Evolutionary conservation across 179 eudicot genomes (phyloP).

Genomic region (Pouteria campechiana): DNA sequence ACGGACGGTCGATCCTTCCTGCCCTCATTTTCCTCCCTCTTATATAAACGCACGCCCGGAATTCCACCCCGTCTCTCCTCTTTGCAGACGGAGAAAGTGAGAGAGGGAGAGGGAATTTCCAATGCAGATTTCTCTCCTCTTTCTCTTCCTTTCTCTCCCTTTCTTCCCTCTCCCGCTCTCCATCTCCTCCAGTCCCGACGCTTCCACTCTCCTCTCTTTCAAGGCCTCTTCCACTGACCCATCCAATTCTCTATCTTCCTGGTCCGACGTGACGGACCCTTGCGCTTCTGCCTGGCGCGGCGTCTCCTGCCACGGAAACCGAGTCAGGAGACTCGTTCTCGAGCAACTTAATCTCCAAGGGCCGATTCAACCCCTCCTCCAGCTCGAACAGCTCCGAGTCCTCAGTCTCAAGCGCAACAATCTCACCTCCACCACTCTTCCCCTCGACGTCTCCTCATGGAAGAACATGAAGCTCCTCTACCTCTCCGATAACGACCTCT

Average conservation of each 20-base stretch:
- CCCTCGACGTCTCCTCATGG: conserved; percentile 4
- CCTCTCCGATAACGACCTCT: conserved; percentile 11
- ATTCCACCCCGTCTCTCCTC: no score
- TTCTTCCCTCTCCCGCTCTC: no score
- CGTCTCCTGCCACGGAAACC: conserved; percentile 7
- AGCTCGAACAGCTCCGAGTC: conserved; percentile 12
- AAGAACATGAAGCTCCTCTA: conserved; percentile 15
- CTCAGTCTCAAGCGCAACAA: conserved; percentile 19
- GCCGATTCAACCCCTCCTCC: conserved; percentile 5
- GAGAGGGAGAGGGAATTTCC: no score
- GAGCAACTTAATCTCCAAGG: conserved; percentile 14
- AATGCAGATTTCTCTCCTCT: no score
- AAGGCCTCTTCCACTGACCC: conserved; percentile 11
- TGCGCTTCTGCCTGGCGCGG: conserved; percentile 9
- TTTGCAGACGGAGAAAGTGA: no score
- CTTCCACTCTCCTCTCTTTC: conserved; percentile 9
- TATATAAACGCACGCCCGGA: no score
- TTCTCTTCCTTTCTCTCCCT: no score
- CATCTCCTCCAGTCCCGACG: no score
- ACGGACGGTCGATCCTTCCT: no score
- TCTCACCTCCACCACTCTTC: conserved; percentile 5
- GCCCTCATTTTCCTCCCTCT: no score
- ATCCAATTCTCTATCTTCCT: conserved; percentile 6
- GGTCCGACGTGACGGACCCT: conserved; percentile 6
- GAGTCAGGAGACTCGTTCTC: conserved; percentile 14